A percentile compares a stretch with the other conserved stretches of the same genome.
These are phyloP conservation scores for Pilobolus umbonatus DNA, from an alignment of 192 early-diverging fungal species.

Conservation along the genomic window DNA sequence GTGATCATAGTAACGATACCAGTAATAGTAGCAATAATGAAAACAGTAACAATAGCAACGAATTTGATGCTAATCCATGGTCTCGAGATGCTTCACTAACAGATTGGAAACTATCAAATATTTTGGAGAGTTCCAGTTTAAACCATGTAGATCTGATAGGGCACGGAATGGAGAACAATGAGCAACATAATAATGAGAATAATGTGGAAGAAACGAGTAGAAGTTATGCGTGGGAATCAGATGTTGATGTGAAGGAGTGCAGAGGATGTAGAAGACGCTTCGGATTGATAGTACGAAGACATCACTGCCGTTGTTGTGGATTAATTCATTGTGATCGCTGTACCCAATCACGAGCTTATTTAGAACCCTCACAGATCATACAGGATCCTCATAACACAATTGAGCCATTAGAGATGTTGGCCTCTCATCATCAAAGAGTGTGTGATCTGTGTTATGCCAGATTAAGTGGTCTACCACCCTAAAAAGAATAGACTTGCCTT, in stretches of 20 bases:
- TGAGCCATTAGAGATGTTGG: conserved; percentile 18
- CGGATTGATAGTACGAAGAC: conserved; percentile 71
- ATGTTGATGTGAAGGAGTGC: conserved; percentile 66
- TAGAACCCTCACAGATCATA: conserved; percentile 44
- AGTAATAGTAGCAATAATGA: too few species aligned
- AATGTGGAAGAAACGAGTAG: not conserved
- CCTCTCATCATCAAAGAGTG: conserved; percentile 29
- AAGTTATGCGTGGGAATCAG: conserved; percentile 80
- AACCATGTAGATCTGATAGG: conserved; percentile 6
- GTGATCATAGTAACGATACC: too few species aligned
- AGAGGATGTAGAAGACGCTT: conserved; percentile 66
- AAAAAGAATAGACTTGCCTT: not conserved
- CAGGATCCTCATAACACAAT: conserved; percentile 34
- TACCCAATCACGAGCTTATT: conserved; percentile 52
- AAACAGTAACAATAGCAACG: not conserved
- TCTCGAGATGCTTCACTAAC: conserved; percentile 12
- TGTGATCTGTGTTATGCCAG: conserved; percentile 37
- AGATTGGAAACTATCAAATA: not conserved
- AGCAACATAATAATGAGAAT: not conserved
- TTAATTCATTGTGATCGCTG: conserved; percentile 79
- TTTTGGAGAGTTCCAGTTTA: not conserved
- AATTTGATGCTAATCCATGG: conserved; percentile 33
- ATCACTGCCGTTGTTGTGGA: conserved; percentile 93
- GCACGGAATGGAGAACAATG: not conserved
- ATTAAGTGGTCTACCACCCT: conserved; percentile 11